Conservation (phyloP, 257 asterid genomes). For the Eucommia ulmoides region DNA sequence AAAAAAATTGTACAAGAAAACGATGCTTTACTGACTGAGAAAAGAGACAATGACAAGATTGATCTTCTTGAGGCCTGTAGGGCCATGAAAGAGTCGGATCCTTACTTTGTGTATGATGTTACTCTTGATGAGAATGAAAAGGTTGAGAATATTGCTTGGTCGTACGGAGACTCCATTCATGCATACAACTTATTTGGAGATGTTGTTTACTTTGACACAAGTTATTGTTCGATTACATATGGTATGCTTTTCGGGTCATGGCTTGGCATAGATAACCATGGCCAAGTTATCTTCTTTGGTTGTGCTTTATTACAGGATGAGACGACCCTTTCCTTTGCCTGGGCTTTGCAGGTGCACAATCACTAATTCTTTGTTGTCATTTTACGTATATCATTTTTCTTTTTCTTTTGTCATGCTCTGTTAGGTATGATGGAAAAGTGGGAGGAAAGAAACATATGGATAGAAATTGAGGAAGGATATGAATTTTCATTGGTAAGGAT, state of each 20-base stretch:
- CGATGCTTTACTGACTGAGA: constrained; percentile 47
- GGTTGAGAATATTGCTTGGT: constrained; percentile 66
- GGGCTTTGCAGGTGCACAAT: constrained; percentile 41
- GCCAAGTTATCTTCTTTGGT: constrained; percentile 42
- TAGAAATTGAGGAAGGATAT: no score
- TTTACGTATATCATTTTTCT: no score
- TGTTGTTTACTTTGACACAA: constrained; percentile 49
- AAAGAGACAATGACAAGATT: constrained; percentile 36
- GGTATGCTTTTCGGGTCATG: constrained; percentile 49
- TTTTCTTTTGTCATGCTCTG: no score
- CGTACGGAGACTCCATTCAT: constrained; percentile 40
- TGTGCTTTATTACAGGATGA: constrained; percentile 58
- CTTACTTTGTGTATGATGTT: constrained; percentile 41
- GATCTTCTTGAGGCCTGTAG: constrained; percentile 57
- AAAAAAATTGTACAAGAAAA: constrained; percentile 40
- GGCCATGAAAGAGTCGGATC: constrained; percentile 39
- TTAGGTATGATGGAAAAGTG: no score
- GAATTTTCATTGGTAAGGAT: no score
- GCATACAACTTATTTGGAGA: constrained; percentile 48
- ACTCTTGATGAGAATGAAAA: constrained; percentile 38
- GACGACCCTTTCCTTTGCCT: constrained; percentile 29
- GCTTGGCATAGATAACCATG: constrained; percentile 56
- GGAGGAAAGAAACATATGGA: no score
- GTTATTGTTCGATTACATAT: constrained; percentile 33
- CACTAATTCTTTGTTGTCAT: background rate